Conservation (phyloP, 495 filamentous ascomycete genomes). For the Aspergillus hancockii region DNA sequence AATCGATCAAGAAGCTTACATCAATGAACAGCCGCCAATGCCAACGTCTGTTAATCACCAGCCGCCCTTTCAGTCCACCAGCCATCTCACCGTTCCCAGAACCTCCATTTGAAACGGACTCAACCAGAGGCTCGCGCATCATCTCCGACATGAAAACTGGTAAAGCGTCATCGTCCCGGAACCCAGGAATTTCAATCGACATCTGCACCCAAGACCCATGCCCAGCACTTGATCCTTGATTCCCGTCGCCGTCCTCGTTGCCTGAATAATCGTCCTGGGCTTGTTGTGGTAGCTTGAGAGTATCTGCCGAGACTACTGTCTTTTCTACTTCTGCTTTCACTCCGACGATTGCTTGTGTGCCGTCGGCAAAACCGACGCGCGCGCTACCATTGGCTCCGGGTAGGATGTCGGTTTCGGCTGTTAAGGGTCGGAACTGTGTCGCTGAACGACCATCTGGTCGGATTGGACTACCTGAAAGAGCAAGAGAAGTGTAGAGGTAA, state of each 20-base stretch:
- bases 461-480: conserved; percentile 70
- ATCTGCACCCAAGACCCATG: conserved; percentile 74
- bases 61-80: conserved; percentile 64
- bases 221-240: conserved; percentile 34
- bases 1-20: conserved; percentile 54
- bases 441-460: conserved; percentile 84
- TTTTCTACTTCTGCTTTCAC: conserved; percentile 91
- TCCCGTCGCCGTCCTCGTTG: conserved; percentile 29
- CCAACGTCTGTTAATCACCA: conserved; percentile 85
- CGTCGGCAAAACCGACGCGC: conserved; percentile 90
- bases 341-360: conserved; percentile 91
- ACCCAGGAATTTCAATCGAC: conserved; percentile 81
- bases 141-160: conserved; percentile 84
- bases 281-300: conserved; percentile 27
- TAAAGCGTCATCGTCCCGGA: conserved; percentile 86
- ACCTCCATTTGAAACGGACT: conserved; percentile 35
- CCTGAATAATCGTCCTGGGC: conserved; percentile 30
- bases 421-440: conserved; percentile 85
- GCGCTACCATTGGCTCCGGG: conserved; percentile 90
- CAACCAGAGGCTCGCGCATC: conserved; percentile 84
- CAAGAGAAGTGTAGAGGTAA: conserved; percentile 89
- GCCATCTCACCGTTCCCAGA: conserved; percentile 37
- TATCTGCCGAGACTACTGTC: conserved; percentile 44
- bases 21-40: conserved; percentile 98
- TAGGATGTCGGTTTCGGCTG: conserved; percentile 86